A percentile compares a stretch with the other conserved stretches of the same genome.
Evolutionary conservation across 2,329 filamentous ascomycete species (phyloP).

Genomic region (Cercospora zeina): DNA sequence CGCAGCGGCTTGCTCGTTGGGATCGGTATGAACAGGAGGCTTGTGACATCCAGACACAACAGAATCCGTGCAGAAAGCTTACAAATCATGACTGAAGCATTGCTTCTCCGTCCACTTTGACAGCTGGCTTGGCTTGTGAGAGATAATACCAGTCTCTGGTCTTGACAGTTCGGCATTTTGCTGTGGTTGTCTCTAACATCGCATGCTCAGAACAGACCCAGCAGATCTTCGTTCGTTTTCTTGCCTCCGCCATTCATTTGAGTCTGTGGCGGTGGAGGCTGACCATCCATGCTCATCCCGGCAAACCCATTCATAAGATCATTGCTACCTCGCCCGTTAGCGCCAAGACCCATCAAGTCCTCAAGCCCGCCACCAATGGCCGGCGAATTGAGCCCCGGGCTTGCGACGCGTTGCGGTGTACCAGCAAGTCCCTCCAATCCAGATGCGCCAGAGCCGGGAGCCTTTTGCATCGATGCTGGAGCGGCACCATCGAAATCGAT

Average conservation of each 20-base stretch:
- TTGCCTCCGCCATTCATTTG: constrained; percentile 54
- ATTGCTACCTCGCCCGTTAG: constrained; percentile 45
- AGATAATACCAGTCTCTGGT: neutral
- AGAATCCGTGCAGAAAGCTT: no score
- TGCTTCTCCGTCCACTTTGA: no score
- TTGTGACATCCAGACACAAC: no score
- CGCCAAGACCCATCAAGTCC: constrained; percentile 72
- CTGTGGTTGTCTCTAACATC: neutral
- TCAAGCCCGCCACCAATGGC: constrained; percentile 64
- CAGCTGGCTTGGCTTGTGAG: no score
- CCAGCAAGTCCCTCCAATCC: constrained; percentile 58
- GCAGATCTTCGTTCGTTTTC: constrained; percentile 54
- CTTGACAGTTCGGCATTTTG: neutral
- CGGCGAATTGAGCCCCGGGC: constrained; percentile 55
- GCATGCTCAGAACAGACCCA: constrained; percentile 53
- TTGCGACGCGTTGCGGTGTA: constrained; percentile 69
- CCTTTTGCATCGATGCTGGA: constrained; percentile 77
- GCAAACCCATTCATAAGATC: constrained; percentile 79
- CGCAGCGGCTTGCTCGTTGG: no score
- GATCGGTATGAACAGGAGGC: no score
- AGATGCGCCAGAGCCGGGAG: constrained; percentile 53
- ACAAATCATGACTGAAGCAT: no score
- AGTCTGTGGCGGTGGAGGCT: constrained; percentile 64
- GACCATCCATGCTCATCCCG: constrained; percentile 71
- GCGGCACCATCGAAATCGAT: constrained; percentile 94